Base-by-base conservation (phyloP, 163 green algal species). In the Scenedesmus sp. region DNA sequence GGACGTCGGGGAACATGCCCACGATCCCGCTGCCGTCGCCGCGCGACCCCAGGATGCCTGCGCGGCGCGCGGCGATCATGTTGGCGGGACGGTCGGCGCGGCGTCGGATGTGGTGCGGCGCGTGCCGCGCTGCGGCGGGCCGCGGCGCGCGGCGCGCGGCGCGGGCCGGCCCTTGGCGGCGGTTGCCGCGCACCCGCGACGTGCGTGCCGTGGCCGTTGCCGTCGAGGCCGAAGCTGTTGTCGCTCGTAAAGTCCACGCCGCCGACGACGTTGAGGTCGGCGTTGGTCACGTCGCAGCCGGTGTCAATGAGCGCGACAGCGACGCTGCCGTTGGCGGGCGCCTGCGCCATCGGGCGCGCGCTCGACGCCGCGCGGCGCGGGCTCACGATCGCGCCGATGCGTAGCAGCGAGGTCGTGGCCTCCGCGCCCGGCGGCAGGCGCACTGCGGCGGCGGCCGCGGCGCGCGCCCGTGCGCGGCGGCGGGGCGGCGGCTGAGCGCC, bases 181-280 rank as follows among this genome's bases (percentile, higher is more conserved):
- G 0, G n/a, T 14, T 22, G 9, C 18, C 4, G 0, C 24, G 18
- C 56, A 69, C 56, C 70, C 44, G 56, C 57, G n/a, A 63, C 57
- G 24, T 77, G 67, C 42, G 57, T 70, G 31, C 71, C 71, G 47
- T 79, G 71, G 5, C 71, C 71, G 60, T 79, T 79, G 58, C 71
- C 71, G 47, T 79, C 71, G 4, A 79, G 20, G 14, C 71, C 71
- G n/a, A 71, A 79, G 28, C 58, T 69, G 29, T 71, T 71, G 29
- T 79, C 71, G 2, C 18, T 33, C 33, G 71, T 79, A 29, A 79
- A 79, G 44, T 79, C 71, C 4, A 71, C 48, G 9, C 71, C 71
- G 13, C 71, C 71, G 10, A 70, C 58, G 6, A 79, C 5, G 18
- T 71, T 70, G 28, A 79, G n/a, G 33, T 79, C 58, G 5, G 36